Base-by-base conservation (phyloP, 2,329 filamentous ascomycete species). In the Cephalotrichum gorgonifer region DNA sequence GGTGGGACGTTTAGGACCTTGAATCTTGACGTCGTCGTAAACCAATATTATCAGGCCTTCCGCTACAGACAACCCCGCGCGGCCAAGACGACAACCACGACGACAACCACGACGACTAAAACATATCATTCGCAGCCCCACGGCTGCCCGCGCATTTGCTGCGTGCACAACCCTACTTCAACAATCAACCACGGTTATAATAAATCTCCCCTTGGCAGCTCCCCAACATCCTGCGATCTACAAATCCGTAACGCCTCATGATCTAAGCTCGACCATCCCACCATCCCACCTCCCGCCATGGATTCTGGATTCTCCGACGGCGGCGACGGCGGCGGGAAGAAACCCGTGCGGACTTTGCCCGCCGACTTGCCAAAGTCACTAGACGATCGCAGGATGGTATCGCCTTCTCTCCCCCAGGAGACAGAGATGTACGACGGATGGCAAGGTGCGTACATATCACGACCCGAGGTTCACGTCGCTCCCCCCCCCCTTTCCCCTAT, bases 341-440 rank as follows among this genome's bases (percentile, higher is more conserved):
- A 69, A 64, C 69, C 75, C 52, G 70, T 70, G n/a, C n/a, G n/a
- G 52, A 56, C 63, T 53, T 79, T 97, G 46, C 93, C 93, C 38
- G 71, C 78, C 56, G 93, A 98, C 67, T 78, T 98, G 31, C 93
- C 93, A 11, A 93, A 79, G 56, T 95, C 90, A 12, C 78, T 98
- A 49, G 85, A 98, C 65, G 93, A 98, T 70, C 81, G 93, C 52
- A 79, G 83, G 57, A 75, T 75, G 59, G 77, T 85, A 30, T 78
- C 82, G 4, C 74, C 72, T 43, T 81, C 83, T 53, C 78, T 83
- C 54, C 76, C 85, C 50, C 75, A 76, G 35, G 93, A 97, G 73
- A 95, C 90, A 38, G 93, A 97, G 73, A 88, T 96, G 71, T 98
- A 97, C 65, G 93, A 98, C 76, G 93, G 88, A 57, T 98, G 93